Base-by-base conservation (phyloP, 2,329 filamentous ascomycete genomes). In the Colletotrichum simmondsii region DNA sequence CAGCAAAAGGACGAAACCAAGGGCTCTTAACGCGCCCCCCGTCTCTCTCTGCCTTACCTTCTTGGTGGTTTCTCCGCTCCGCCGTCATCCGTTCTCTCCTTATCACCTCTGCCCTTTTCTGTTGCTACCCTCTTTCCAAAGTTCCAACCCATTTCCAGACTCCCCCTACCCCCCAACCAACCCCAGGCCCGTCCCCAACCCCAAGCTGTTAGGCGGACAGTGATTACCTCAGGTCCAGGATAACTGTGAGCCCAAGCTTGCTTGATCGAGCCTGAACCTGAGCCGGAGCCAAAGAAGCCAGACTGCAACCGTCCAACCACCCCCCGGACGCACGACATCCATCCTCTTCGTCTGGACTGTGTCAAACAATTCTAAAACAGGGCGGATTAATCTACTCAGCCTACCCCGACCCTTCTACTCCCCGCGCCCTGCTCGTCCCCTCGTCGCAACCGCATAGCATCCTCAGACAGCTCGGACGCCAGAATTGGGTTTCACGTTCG, bases 321-420 rank as follows among this genome's bases (percentile, higher is more conserved):
- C 26, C 24, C 24, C 69, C 54, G n/a, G 61, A 69, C 35, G 69
- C 69, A 73, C 69, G 72, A 74, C 69, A 54, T 64, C 28, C 69
- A 54, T 67, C 28, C 16, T 74, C 72, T 70, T 73, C 70, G 53
- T 73, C 72, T 68, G 65, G 59, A 68, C 42, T 62, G 70, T 59
- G 65, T 74, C 72, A 74, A 74, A 74, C 72, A 73, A 69, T 59
- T 70, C 69, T 60, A 65, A 74, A 74, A 74, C 72, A 70, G 65
- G 42, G 59, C 70, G 65, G 46, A 65, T 65, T 64, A 72, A 32
- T 58, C 26, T 59, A 46, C 68, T 61, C 32, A 10, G 42, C 54
- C 30, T 59, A 71, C 57, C 66, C 57, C 62, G 24, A 66, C 66
- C 46, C 35, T 42, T 26, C 49, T 52, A 46, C 63, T 42, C 42